These are phyloP conservation scores for Uronychia setigera DNA, from an alignment of 73 alveolate genomes.

Conservation along the genomic window DNA sequence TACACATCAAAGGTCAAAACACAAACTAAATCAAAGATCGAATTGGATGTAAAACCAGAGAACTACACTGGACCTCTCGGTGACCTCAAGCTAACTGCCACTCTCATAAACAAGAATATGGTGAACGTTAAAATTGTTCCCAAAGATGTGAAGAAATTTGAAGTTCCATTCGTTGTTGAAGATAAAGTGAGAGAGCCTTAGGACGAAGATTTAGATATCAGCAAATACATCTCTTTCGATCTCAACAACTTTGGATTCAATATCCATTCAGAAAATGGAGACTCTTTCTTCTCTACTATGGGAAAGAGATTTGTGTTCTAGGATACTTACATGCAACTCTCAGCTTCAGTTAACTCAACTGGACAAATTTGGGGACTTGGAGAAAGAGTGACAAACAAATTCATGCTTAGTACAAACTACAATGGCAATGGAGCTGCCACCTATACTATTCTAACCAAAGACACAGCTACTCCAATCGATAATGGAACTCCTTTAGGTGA, in stretches of 20 bases:
- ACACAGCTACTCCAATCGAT: constrained; percentile 69
- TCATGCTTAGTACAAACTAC: constrained; percentile 37
- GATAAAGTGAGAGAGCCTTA: not conserved
- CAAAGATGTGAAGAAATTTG: not conserved
- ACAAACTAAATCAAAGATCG: not conserved
- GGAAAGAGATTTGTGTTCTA: constrained; percentile 5
- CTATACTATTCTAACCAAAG: constrained; percentile 69
- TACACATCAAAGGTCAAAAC: not conserved
- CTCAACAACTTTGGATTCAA: constrained; percentile 32
- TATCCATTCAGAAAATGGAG: not conserved
- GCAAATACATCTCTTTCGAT: constrained; percentile 36
- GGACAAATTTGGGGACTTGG: constrained; percentile 61
- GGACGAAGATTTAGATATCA: constrained; percentile 17
- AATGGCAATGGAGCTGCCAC: constrained; percentile 14
- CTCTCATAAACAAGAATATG: not conserved
- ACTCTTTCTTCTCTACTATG: constrained; percentile 7
- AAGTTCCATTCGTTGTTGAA: not conserved
- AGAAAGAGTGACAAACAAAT: constrained; percentile 50
- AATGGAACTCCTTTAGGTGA: constrained; percentile 62
- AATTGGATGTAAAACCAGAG: not conserved
- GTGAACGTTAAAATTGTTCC: constrained; percentile 8
- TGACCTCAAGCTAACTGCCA: not conserved
- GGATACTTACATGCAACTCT: not conserved
- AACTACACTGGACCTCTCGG: too few relatives aligned
- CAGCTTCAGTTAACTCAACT: constrained; percentile 20